phyloP scores from a whole-genome alignment of 2,329 filamentous ascomycete species.

The Claviceps sorghi region DNA sequence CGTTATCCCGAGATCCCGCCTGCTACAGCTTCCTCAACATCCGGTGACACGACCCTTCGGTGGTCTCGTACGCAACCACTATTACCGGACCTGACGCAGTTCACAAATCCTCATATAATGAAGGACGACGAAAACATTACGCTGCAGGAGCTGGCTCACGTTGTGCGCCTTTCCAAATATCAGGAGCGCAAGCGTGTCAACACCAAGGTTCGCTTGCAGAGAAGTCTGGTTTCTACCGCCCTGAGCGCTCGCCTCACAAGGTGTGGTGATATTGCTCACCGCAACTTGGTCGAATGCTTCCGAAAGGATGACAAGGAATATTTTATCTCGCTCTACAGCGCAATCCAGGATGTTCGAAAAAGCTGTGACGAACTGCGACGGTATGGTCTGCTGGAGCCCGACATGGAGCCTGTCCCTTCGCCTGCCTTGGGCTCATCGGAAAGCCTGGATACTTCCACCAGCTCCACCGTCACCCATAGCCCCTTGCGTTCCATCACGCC shows the following conservation, averaged over 20 bases:
- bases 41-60: conserved; percentile 29
- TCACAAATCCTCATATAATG: conserved; percentile 45
- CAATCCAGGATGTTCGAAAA: conserved; percentile 63
- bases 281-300: conserved; percentile 65
- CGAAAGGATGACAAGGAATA: conserved; percentile 63
- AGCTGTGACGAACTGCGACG: conserved; percentile 60
- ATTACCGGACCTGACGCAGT: conserved; percentile 50
- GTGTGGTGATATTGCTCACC: conserved; percentile 59
- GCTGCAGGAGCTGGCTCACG: conserved; percentile 61
- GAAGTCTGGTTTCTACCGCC: conserved; percentile 59
- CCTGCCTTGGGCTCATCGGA: conserved; percentile 30
- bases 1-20: conserved; percentile 14
- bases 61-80: conserved; percentile 35
- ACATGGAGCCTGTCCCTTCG: conserved; percentile 45
- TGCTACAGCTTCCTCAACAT: conserved; percentile 17
- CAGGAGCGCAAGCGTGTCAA: conserved; percentile 68
- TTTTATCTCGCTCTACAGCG: conserved; percentile 62
- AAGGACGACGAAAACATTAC: conserved; percentile 52
- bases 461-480: conserved; percentile 24
- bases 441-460: conserved; percentile 32
- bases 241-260: conserved; percentile 60
- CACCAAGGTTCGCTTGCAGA: conserved; percentile 58
- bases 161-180: conserved; percentile 64
- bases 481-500: conserved; percentile 31
- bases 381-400: conserved; percentile 57